Conservation (phyloP, 2,329 filamentous ascomycete genomes). For the Lasiodiplodia citricola region DNA sequence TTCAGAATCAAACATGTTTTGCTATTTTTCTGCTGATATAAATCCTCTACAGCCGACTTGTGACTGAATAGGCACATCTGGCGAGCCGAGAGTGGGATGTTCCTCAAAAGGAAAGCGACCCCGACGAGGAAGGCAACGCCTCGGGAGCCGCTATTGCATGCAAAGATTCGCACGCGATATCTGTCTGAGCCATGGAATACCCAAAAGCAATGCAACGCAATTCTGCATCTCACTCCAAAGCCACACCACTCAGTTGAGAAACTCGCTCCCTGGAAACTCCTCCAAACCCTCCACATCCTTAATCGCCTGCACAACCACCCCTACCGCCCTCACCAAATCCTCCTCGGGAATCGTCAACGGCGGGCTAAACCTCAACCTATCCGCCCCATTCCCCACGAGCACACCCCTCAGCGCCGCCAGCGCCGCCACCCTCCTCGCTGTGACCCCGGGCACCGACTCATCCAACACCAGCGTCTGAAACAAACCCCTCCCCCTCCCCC, state of each 20-base stretch:
- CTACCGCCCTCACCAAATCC: background rate
- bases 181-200: no score
- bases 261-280: background rate
- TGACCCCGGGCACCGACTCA: background rate
- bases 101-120: background rate
- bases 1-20: background rate
- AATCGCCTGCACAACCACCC: background rate
- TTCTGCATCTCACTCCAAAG: no score
- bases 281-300: background rate
- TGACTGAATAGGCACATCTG: background rate
- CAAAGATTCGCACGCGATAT: background rate
- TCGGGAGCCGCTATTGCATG: background rate
- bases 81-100: background rate
- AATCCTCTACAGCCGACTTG: background rate
- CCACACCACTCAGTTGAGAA: background rate
- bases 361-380: constrained; percentile 3
- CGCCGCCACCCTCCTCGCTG: background rate
- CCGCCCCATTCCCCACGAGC: background rate
- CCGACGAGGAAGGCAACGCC: background rate
- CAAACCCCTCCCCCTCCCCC: background rate
- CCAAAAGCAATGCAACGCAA: no score
- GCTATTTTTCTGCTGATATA: background rate
- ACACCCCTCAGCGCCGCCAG: background rate
- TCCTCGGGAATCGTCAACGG: constrained; percentile 8
- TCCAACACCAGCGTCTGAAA: constrained; percentile 12